phyloP scores from a whole-genome alignment of 176 grass and related monocot genomes.

The Saccharum spontaneum region DNA sequence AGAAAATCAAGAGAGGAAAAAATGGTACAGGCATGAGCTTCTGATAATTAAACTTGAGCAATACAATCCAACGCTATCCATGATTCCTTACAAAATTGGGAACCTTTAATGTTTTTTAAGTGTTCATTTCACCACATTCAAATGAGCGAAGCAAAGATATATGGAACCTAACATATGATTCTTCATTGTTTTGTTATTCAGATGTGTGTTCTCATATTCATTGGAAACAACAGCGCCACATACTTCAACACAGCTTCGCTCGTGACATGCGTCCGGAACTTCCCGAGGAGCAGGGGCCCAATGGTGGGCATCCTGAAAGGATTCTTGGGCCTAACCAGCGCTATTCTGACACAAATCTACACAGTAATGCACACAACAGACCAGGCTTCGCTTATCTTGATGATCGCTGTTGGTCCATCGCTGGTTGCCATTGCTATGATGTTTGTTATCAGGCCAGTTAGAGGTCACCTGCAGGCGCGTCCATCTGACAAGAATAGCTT shows the following conservation, averaged over 20 bases:
- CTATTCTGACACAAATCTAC: conserved; percentile 73
- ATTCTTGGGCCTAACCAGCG: conserved; percentile 76
- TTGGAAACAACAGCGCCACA: conserved; percentile 79
- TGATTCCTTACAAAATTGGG: background rate
- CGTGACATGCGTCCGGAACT: conserved; percentile 83
- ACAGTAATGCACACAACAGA: conserved; percentile 55
- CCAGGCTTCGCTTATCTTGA: conserved; percentile 56
- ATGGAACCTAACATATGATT: conserved; percentile 3
- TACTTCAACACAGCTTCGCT: conserved; percentile 86
- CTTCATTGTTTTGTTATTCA: conserved; percentile 26
- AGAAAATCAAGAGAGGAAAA: background rate
- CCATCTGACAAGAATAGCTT: conserved; percentile 69
- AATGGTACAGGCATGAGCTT: no score
- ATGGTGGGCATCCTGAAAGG: conserved; percentile 81
- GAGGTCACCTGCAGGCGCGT: conserved; percentile 63
- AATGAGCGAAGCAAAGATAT: background rate
- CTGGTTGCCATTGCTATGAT: conserved; percentile 62
- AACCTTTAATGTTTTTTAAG: background rate
- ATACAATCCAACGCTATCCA: background rate
- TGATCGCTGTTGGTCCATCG: conserved; percentile 63
- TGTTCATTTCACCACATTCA: background rate
- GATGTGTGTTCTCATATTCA: conserved; percentile 79
- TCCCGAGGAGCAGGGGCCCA: conserved; percentile 76
- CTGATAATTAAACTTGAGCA: background rate
- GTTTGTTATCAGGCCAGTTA: conserved; percentile 72